Evolutionary conservation across 441 rosid species (phyloP), one percentile per base, ranked within the genome.

Genomic region (Melastoma candidum): DNA sequence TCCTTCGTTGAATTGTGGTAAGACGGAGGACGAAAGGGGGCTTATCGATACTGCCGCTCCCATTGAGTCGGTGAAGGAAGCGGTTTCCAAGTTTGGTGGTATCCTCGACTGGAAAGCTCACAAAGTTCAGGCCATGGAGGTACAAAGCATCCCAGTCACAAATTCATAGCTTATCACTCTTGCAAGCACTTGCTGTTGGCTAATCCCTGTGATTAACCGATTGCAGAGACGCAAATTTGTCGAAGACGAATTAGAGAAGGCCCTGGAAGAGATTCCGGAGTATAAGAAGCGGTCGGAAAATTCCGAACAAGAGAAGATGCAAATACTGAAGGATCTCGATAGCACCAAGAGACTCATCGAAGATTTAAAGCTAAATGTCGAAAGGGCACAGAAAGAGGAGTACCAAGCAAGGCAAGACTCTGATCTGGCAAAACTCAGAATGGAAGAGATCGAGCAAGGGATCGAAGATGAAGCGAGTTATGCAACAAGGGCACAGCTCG

Each of bases 21-120:
- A 36, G 41, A 6, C 7, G 7, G 73, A 62, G 12, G 61, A 63
- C 50, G 71, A 58, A 46, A 72, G 73, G 69, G 95, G 93, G 48
- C 55, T 82, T n/a, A 81, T 92, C 54, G 97, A 92, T 63, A 88
- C 97, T 14, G 77, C 83, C 12, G 83, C 94, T 7, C 98, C 98
- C 36, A 71, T 92, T 56, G 95, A 92, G 65, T 92, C 98, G 3
- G 98, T 92, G 53, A 92, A 92, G 75, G 81, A 82, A 69, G 98
- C 83, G 51, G 98, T 92, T 54, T 85, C 98, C 25, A 88, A 74
- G 71, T 88, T 92, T 50, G 98, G 98, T 17, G 98, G 97, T 63
- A 92, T 88, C 53, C 86, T 82, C 4, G 98, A 92, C 68, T 92
- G 98, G 98, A 92, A 88, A 72, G 95, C 96, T 44, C 95, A 93